Evolutionary conservation across 352 stramenopile genomes (phyloP), one percentile per base, ranked within the genome.

Genomic region (Pythium dissimile): DNA sequence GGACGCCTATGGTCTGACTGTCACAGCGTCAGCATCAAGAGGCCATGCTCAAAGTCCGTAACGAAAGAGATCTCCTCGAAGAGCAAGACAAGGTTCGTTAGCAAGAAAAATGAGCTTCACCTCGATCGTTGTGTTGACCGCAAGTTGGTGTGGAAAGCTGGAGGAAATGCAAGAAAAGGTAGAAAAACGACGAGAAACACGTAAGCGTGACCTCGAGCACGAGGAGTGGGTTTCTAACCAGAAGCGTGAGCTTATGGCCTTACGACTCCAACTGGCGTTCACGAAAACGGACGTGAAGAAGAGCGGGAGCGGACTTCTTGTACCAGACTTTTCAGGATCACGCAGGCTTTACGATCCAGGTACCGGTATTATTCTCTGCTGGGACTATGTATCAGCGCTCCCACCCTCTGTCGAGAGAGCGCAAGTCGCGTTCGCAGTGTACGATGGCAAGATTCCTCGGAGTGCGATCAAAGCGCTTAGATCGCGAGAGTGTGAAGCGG

Each of bases 31-130:
- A 67, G 28, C 69, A 77, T 51, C 27, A 63, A 3, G 57, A 77
- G 48, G 69, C 65, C 8, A 45, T 77, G 44, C 49, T 67, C 8
- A 69, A 59, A 35, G 45, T 77, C 10, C 64, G 60, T n/a, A 69
- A 77, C 27, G 62, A 77, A 28, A 26, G 69, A 34, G 66, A 74
- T 59, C 28, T 77, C 2, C 27, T 77, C 8, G 66, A 77, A 53
- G 69, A 77, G 41, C 62, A 77, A 45, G 69, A 74, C 57, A 73
- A 72, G 13, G 3, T n/a, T 35, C 7, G 18, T 32, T 16, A 11
- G 43, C 24, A 7, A 32, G 18, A 15, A 9, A 15, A 9, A 9
- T 15, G 32, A 28, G 26, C 30, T 39, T 46, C n/a, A 12, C 5
- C 21, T 24, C 30, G 5, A 35, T 12, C 20, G 16, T 23, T 27